Conservation (phyloP, 345 rosid species). For the Cardamine chenopodiifolia region DNA sequence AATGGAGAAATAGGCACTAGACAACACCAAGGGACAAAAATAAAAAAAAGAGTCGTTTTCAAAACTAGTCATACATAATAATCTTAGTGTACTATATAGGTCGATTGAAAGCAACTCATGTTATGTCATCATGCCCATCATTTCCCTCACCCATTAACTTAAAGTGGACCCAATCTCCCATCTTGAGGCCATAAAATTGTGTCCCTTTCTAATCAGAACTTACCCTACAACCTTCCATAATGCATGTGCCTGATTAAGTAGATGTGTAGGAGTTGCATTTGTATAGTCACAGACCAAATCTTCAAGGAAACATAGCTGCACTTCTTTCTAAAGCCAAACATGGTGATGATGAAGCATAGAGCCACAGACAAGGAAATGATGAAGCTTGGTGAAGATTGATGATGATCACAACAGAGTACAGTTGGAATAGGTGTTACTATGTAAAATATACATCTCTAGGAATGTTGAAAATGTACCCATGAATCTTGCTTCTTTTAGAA, state of each 20-base stretch:
- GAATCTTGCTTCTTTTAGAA: not conserved
- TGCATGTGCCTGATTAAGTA: constrained; percentile 30
- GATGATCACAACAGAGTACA: not conserved
- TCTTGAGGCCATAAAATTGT: constrained; percentile 6
- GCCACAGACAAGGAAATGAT: not conserved
- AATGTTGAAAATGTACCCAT: constrained; percentile 6
- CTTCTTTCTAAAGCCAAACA: constrained; percentile 7
- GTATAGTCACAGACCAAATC: constrained; percentile 6
- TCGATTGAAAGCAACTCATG: constrained; percentile 37
- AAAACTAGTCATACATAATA: not conserved
- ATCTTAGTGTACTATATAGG: not conserved
- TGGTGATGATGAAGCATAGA: not conserved
- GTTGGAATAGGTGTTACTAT: not conserved
- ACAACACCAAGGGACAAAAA: not conserved
- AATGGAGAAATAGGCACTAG: not conserved
- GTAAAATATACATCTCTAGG: not conserved
- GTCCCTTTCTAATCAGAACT: constrained; percentile 27
- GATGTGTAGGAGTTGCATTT: constrained; percentile 16
- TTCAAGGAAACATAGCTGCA: not conserved
- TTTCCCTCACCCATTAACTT: constrained; percentile 30
- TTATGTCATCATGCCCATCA: constrained; percentile 21
- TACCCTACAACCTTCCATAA: constrained; percentile 37
- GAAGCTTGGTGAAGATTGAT: not conserved
- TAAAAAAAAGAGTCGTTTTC: constrained; percentile 2
- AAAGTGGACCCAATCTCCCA: constrained; percentile 30